phyloP scores from a whole-genome alignment of 352 stramenopile genomes.

The Phytophthora europaea region DNA sequence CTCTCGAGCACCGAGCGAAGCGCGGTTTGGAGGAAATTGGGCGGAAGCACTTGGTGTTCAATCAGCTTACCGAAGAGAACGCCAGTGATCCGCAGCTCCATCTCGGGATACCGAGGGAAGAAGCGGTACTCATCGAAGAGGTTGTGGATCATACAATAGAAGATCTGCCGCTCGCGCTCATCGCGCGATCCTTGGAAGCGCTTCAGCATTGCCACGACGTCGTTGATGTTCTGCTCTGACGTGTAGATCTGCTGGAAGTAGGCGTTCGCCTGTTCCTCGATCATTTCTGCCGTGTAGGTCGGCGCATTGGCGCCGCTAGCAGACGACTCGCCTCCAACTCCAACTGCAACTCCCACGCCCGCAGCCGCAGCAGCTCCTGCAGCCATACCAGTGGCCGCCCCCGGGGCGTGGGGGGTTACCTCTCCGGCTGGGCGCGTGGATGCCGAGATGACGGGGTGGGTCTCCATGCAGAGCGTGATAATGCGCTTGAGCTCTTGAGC shows the following conservation, averaged over 20 bases:
- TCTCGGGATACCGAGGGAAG: constrained; percentile 99
- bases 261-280: constrained; percentile 98
- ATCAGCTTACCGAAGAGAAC: constrained; percentile 99
- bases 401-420: constrained; percentile 23
- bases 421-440: constrained; percentile 66
- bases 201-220: constrained; percentile 99
- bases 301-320: constrained; percentile 41
- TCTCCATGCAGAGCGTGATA: constrained; percentile 85
- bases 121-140: constrained; percentile 99
- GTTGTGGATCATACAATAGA: constrained; percentile 99
- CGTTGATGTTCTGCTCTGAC: constrained; percentile 97
- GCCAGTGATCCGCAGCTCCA: constrained; percentile 98
- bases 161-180: constrained; percentile 98
- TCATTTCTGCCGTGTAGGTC: constrained; percentile 93
- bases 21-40: constrained; percentile 98
- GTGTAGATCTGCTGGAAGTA: constrained; percentile 99
- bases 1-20: constrained; percentile 98
- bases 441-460: constrained; percentile 82
- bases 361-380: constrained; percentile 14
- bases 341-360: constrained; percentile 15
- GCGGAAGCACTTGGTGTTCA: constrained; percentile 98
- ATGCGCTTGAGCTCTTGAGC: constrained; percentile 86
- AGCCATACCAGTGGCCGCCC: constrained; percentile 20
- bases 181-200: constrained; percentile 98
- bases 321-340: constrained; percentile 27